These are phyloP conservation scores for Conticribra weissflogii DNA, from an alignment of 108 stramenopile genomes.

Conservation along the genomic window DNA sequence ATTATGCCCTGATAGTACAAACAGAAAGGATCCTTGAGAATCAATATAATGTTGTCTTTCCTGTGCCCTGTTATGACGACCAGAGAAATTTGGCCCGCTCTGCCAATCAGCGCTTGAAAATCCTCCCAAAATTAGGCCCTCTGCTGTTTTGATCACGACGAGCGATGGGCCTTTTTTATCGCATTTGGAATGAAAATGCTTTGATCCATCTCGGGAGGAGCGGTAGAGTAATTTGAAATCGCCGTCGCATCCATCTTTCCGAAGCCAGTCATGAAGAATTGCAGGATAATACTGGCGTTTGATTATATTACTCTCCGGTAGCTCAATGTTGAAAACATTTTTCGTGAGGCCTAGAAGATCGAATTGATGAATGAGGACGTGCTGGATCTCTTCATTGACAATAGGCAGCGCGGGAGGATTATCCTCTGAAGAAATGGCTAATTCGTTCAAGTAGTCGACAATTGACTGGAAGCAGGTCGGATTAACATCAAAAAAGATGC, in stretches of 20 bases:
- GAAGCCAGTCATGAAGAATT: slow-evolving; percentile 14
- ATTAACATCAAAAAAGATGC: too few relatives aligned
- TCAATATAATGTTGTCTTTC: too few relatives aligned
- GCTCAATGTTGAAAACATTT: background rate
- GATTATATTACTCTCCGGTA: slow-evolving; percentile 20
- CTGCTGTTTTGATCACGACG: slow-evolving; percentile 19
- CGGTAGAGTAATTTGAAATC: slow-evolving; percentile 15
- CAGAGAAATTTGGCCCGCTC: slow-evolving; percentile 23
- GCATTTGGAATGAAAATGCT: background rate
- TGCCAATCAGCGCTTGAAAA: slow-evolving; percentile 14
- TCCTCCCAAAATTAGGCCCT: slow-evolving; percentile 17
- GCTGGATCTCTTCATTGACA: slow-evolving; percentile 19
- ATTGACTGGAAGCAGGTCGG: too few relatives aligned
- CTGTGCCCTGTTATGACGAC: slow-evolving; percentile 11
- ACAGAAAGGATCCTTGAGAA: too few relatives aligned
- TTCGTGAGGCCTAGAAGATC: slow-evolving; percentile 18
- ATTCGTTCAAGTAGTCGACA: too few relatives aligned
- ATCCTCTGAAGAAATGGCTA: too few relatives aligned
- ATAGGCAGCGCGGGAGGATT: slow-evolving; percentile 15
- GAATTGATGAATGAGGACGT: slow-evolving; percentile 14
- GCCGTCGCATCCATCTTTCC: slow-evolving; percentile 7
- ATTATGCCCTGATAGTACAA: too few relatives aligned
- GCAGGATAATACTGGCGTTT: background rate
- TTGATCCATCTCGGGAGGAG: slow-evolving; percentile 16
- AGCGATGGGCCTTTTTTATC: slow-evolving; percentile 11